phyloP scores from a whole-genome alignment of 768 basidiomycete genomes.

The Lactarius sp. region DNA sequence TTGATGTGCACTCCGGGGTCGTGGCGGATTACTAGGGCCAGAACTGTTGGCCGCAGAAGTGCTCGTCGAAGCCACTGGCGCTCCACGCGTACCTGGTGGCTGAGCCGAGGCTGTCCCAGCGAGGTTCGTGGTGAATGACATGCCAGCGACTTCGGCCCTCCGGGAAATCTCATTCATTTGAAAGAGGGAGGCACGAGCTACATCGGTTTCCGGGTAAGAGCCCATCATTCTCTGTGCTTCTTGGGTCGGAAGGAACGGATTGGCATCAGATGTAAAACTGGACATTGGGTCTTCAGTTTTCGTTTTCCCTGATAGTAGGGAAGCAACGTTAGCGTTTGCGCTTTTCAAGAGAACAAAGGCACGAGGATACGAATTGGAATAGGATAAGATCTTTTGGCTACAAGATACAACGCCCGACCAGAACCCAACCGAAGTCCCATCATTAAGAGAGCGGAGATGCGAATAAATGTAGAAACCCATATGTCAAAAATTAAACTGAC shows the following conservation, averaged over 20 bases:
- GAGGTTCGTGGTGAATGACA: constrained; percentile 32
- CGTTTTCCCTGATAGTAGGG: constrained; percentile 31
- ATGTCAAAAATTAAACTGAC: constrained; percentile 36
- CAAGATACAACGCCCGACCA: constrained; percentile 10
- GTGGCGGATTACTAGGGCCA: constrained; percentile 17
- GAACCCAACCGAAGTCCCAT: constrained; percentile 8
- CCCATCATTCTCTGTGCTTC: constrained; percentile 51
- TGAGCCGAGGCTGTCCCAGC: constrained; percentile 18
- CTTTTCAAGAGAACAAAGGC: constrained; percentile 30
- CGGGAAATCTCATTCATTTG: constrained; percentile 79
- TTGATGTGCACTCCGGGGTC: constrained; percentile 30
- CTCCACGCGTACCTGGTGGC: constrained; percentile 16
- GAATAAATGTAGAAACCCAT: constrained; percentile 8
- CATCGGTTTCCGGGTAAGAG: constrained; percentile 47
- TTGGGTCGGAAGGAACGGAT: constrained; percentile 54
- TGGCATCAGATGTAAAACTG: constrained; percentile 31
- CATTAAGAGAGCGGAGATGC: constrained; percentile 5
- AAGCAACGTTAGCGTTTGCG: constrained; percentile 22
- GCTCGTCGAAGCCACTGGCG: constrained; percentile 18
- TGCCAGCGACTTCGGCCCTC: constrained; percentile 46
- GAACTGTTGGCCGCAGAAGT: constrained; percentile 4
- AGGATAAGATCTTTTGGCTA: constrained; percentile 27
- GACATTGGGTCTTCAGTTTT: constrained; percentile 31
- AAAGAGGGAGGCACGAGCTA: constrained; percentile 63
- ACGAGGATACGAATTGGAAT: constrained; percentile 33